These are phyloP conservation scores for Geosmithia putterillii DNA, from an alignment of 2,329 filamentous ascomycete genomes.

Conservation along the genomic window DNA sequence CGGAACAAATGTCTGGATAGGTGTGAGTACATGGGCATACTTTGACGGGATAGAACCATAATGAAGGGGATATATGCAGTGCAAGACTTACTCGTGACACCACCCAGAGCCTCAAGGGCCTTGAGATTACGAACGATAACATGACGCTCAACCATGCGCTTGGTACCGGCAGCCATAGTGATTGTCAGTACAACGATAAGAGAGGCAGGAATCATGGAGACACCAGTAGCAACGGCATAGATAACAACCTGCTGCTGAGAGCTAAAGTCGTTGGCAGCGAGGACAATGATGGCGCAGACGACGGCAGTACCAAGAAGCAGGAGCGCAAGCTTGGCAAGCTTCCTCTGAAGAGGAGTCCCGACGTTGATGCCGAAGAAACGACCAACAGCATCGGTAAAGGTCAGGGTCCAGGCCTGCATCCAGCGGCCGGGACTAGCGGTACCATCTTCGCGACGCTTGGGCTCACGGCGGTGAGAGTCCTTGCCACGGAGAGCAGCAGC, in stretches of 20 bases:
- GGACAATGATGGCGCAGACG: conserved; percentile 30
- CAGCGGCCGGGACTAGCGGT: conserved; percentile 16
- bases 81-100: conserved; percentile 28
- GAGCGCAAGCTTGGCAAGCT: conserved; percentile 57
- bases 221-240: conserved; percentile 30
- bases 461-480: conserved; percentile 17
- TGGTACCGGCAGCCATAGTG: conserved; percentile 43
- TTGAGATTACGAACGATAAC: conserved; percentile 40
- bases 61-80: not conserved
- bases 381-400: conserved; percentile 20
- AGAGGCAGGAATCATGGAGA: conserved; percentile 38
- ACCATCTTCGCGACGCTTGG: conserved; percentile 31
- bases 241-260: conserved; percentile 26
- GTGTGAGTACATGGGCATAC: conserved; percentile 9
- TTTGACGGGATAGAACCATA: not conserved
- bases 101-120: conserved; percentile 40
- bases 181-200: conserved; percentile 43
- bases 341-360: conserved; percentile 58
- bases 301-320: conserved; percentile 50
- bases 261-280: conserved; percentile 27
- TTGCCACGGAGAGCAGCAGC: conserved; percentile 32
- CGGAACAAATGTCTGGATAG: conserved; percentile 36
- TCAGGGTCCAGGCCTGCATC: conserved; percentile 23
- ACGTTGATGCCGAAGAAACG: conserved; percentile 36
- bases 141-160: conserved; percentile 38